Base-by-base conservation (phyloP, 805 yeast genomes). In the Candida vartiovaarae region DNA sequence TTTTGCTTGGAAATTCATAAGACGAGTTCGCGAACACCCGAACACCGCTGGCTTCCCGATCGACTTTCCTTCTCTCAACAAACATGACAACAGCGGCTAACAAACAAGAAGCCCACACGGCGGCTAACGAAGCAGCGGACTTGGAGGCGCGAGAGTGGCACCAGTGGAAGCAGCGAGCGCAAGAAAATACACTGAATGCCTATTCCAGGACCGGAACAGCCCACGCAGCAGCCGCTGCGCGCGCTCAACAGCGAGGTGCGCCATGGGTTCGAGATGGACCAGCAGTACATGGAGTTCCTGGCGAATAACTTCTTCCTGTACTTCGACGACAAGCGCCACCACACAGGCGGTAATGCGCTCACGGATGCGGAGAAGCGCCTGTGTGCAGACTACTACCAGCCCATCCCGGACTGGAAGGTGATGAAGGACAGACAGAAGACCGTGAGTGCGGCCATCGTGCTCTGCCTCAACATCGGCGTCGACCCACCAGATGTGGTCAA, bases 401-500 rank as follows among this genome's bases (percentile, higher is more conserved):
- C 87, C 4, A 82, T 85, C 3, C 64, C 78, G 3, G 97, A 91
- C 59, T 93, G 99, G 99, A 84, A 95, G 51, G 75, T 82, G 29
- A 84, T 88, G 74, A 80, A 83, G 48, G 96, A 89, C 53, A 76
- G 96, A 36, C 95, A 85, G 57, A 85, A 90, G 59, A 93, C 99
- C 1, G 88, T 90, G 9, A 82, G 86, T 43, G 99, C 97, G 0
- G 97, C 96, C 11, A 68, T 93, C 7, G 89, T 93, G 40, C 67
- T 93, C 39, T 93, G 99, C 62, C 68, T 93, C 33, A 93, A 93
- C 59, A 64, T 91, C 26, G 97, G 98, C 7, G 96, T 93, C 2
- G 98, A 91, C 53, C 99, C 99, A 3, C 99, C 99, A 1, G 99
- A 93, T 63, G 80, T 90, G 27, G 79, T 86, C 59, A 87, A 89